These are phyloP conservation scores for Cucurbita moschata DNA, from an alignment of 306 rosid species.

Conservation along the genomic window DNA sequence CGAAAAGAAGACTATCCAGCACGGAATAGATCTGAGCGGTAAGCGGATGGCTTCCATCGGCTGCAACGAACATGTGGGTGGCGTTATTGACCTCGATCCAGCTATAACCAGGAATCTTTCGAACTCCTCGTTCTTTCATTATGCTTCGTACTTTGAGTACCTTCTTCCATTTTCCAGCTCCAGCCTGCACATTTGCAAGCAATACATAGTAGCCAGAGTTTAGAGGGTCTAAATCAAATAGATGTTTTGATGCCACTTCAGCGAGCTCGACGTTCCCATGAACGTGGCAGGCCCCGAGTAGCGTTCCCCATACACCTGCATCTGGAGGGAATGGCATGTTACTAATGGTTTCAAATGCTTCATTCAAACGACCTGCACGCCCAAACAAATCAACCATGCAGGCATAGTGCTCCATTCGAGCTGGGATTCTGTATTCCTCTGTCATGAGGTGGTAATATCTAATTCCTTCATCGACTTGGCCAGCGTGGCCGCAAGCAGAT, in stretches of 20 bases:
- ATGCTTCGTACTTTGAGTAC: constrained; percentile 46
- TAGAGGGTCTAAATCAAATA: constrained; percentile 50
- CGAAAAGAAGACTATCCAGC: constrained; percentile 45
- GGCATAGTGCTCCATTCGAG: constrained; percentile 70
- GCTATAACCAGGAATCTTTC: constrained; percentile 63
- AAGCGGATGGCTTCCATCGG: constrained; percentile 52
- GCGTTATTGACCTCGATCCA: constrained; percentile 63
- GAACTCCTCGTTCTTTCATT: constrained; percentile 66
- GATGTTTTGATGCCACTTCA: constrained; percentile 41
- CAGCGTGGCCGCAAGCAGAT: constrained; percentile 78
- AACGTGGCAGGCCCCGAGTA: constrained; percentile 75
- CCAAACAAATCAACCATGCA: constrained; percentile 71
- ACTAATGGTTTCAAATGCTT: constrained; percentile 56
- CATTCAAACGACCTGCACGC: constrained; percentile 47
- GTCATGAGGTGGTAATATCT: constrained; percentile 49
- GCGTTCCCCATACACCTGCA: constrained; percentile 80
- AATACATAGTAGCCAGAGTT: constrained; percentile 71
- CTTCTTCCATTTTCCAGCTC: constrained; percentile 55
- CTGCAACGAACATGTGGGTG: constrained; percentile 62
- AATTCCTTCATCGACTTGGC: constrained; percentile 46
- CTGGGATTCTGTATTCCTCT: constrained; percentile 35
- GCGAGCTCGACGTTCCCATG: constrained; percentile 69
- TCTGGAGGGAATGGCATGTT: constrained; percentile 67
- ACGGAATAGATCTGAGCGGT: constrained; percentile 38
- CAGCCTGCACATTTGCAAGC: constrained; percentile 61